Conservation (phyloP, 768 basidiomycete genomes). For the Tulasnella sp. region DNA sequence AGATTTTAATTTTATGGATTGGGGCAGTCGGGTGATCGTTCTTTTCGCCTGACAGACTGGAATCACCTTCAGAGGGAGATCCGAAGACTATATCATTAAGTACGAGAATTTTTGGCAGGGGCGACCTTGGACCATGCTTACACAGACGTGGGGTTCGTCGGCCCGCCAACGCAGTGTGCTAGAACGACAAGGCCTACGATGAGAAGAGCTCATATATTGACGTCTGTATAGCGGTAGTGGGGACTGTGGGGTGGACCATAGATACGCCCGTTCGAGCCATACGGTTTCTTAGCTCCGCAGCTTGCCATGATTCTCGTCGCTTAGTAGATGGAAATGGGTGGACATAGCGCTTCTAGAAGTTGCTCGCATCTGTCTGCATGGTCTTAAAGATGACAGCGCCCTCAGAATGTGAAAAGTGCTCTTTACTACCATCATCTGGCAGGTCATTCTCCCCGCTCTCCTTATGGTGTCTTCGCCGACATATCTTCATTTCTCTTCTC, state of each 20-base stretch:
- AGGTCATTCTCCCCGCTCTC: slow-evolving; percentile 15
- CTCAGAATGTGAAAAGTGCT: slow-evolving; percentile 48
- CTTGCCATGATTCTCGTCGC: neutral
- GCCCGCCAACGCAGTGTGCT: slow-evolving; percentile 27
- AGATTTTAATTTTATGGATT: too few relatives aligned
- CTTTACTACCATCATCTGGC: slow-evolving; percentile 32
- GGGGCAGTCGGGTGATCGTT: too few relatives aligned
- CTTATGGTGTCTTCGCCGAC: neutral
- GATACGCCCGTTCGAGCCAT: slow-evolving; percentile 27
- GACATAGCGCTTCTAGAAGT: slow-evolving; percentile 29
- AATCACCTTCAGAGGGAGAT: too few relatives aligned
- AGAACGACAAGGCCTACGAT: slow-evolving; percentile 27
- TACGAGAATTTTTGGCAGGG: slow-evolving; percentile 7
- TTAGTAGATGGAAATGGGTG: slow-evolving; percentile 30
- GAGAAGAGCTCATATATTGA: slow-evolving; percentile 26
- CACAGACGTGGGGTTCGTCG: slow-evolving; percentile 26
- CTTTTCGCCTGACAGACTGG: too few relatives aligned
- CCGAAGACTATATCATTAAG: neutral
- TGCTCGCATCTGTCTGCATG: slow-evolving; percentile 26
- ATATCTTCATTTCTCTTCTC: slow-evolving; percentile 40
- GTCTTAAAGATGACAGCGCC: slow-evolving; percentile 29
- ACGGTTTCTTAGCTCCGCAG: slow-evolving; percentile 14
- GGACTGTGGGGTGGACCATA: slow-evolving; percentile 20
- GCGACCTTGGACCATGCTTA: slow-evolving; percentile 23
- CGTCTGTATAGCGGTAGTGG: slow-evolving; percentile 12